Base-by-base conservation (phyloP, 1,284 basidiomycete genomes). In the Heterobasidion occidentale region DNA sequence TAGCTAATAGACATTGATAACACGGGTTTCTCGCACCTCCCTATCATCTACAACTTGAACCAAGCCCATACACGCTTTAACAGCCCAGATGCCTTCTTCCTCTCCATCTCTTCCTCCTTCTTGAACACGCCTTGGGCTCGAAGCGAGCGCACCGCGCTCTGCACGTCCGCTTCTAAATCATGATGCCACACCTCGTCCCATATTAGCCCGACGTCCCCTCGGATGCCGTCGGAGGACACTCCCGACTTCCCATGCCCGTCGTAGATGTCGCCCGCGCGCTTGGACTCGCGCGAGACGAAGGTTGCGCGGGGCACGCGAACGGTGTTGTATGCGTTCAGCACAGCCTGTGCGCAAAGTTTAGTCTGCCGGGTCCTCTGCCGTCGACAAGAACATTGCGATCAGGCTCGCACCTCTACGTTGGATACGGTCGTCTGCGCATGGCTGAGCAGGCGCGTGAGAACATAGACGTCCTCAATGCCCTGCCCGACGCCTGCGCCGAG, bases 401-500 rank as follows among this genome's bases (percentile, higher is more conserved):
- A 49, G 15, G 47, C 17, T 19, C 33, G 47, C 33, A 83, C 83
- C 36, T 51, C 50, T 8, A 51, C 14, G 60, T 79, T 81, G n/a
- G 63, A 60, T 12, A 63, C 56, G 19, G 68, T 73, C 1, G 78
- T 76, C 58, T 71, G 65, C 1, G 78, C 73, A 60, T 79, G 75
- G 2, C 67, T 62, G 2, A 87, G 74, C 9, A 86, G 68, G 27
- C 71, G 67, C 47, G 74, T 74, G 12, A 86, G 68, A 9, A 79
- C 66, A 46, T 76, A 76, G 0, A 78, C 78, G 60, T 86, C 83
- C 62, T 86, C 84, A 48, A 85, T 73, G 0, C 80, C 83, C 67
- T 85, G 83, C 1, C 82, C 80, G 12, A 80, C 81, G 12, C 83
- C 83, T 0, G 81, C 76, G 1, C 83, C 82, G n/a, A 84, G 70